Evolutionary conservation across 2,329 filamentous ascomycete species (phyloP).

Genomic region (Trichoderma arundinaceum): DNA sequence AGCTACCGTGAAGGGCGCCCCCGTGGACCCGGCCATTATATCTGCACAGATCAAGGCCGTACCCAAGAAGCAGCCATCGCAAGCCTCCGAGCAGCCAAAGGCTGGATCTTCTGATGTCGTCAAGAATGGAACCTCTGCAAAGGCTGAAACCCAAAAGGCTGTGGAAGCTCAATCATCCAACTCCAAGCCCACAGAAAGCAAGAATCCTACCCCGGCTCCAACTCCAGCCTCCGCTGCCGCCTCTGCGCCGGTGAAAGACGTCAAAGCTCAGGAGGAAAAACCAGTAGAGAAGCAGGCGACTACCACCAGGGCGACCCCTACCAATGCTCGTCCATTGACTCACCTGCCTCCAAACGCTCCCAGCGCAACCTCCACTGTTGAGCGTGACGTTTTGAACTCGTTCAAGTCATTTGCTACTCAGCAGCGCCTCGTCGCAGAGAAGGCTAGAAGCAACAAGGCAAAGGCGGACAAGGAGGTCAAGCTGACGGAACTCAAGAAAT

Average conservation of each 20-base stretch:
- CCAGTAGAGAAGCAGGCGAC: constrained; percentile 40
- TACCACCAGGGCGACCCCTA: constrained; percentile 23
- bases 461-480: constrained; percentile 87
- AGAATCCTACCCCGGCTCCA: constrained; percentile 33
- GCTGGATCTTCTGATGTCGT: constrained; percentile 36
- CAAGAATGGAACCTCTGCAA: constrained; percentile 43
- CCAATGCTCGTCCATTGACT: constrained; percentile 13
- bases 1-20: constrained; percentile 75
- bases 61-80: constrained; percentile 47
- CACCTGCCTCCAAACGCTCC: constrained; percentile 41
- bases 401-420: constrained; percentile 69
- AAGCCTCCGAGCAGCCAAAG: constrained; percentile 27
- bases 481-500: constrained; percentile 92
- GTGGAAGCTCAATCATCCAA: constrained; percentile 39
- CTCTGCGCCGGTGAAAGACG: constrained; percentile 41
- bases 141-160: constrained; percentile 39
- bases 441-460: constrained; percentile 61
- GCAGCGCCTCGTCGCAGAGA: constrained; percentile 62
- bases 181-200: constrained; percentile 42
- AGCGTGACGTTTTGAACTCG: constrained; percentile 64
- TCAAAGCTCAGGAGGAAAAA: constrained; percentile 43
- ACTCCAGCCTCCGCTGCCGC: constrained; percentile 41
- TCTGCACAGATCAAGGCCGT: constrained; percentile 73
- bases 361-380: constrained; percentile 65
- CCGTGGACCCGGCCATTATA: constrained; percentile 88